Base-by-base conservation (phyloP, 306 rosid species). In the Gynostemma pentaphyllum region DNA sequence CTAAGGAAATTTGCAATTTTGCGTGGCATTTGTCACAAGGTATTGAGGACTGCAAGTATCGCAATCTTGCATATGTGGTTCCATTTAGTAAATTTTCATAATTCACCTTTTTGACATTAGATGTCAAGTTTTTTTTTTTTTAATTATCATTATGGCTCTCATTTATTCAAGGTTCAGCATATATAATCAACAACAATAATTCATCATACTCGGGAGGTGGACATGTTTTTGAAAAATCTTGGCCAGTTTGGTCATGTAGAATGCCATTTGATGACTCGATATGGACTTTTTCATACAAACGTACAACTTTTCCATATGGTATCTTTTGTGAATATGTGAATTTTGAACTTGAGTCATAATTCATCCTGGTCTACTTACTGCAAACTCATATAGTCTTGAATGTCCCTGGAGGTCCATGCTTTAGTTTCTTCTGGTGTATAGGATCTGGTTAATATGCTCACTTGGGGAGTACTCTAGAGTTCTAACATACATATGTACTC, bases 1-100 rank as follows among this genome's bases (percentile, higher is more conserved):
- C 74, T 88, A 76, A 78, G 99, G 82, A 86, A 90, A 74, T 84
- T 82, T 79, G 97, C 95, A 45, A 88, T 92, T 72, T 64, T 92
- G 57, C 96, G 99, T 46, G 99, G 99, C 56, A 75, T 92, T 60
- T 92, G 95, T 74, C 96, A 88, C 78, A 88, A 92, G 99, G 99
- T 92, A 81, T 53, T 62, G 41, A 53, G 23, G 52, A 70, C 24
- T 60, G 9, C 52, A 52, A 45, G 48, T 66, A 36, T 6, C 27
- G 6, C 34, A 24, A 69, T 63, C 55, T 27, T 70, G 61, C 52
- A 29, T 68, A 21, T 68, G 37, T 59, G 64, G 34, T 62, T 46
- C 42, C 72, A 57, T 70, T 64, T 19, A 70, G 26, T 44, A 40
- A 22, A 26, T 14, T 14, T 36, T 21, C n/a, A 13, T 51, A 19